These are phyloP conservation scores for Ogataea corticis DNA, from an alignment of 805 yeast genomes.

Conservation along the genomic window DNA sequence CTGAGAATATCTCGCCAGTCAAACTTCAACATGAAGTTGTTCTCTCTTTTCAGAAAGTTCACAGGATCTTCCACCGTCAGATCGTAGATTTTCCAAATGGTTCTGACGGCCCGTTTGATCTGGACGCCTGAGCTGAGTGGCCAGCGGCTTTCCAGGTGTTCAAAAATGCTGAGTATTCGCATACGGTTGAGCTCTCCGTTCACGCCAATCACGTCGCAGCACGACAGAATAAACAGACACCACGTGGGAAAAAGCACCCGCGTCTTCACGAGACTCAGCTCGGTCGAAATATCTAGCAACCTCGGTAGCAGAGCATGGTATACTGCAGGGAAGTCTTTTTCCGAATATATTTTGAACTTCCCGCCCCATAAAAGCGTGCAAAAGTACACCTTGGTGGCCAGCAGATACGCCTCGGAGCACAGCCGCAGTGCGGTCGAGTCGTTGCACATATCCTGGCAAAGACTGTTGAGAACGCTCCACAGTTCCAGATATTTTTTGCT, in stretches of 20 bases:
- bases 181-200: conserved; percentile 22
- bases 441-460: conserved; percentile 8
- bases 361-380: conserved; percentile 15
- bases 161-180: conserved; percentile 22
- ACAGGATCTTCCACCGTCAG: conserved; percentile 16
- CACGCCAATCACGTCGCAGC: conserved; percentile 15
- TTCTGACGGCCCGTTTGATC: conserved; percentile 25
- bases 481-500: conserved; percentile 5
- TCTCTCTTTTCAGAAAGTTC: conserved; percentile 9
- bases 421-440: conserved; percentile 15
- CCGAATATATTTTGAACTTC: conserved; percentile 10
- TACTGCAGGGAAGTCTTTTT: conserved; percentile 7
- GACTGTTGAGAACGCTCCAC: conserved; percentile 14
- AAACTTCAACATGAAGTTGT: conserved; percentile 7
- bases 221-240: conserved; percentile 31
- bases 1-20: conserved; percentile 32
- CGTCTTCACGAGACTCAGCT: conserved; percentile 12
- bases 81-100: conserved; percentile 33
- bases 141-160: conserved; percentile 24
- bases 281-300: conserved; percentile 11
- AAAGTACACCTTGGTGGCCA: conserved; percentile 22
- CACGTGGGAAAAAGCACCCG: conserved; percentile 32
- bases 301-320: conserved; percentile 10
- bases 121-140: conserved; percentile 29
- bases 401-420: conserved; percentile 25